Conservation (phyloP, 129 eudicot genomes). For the Flaveria ramosissima region DNA sequence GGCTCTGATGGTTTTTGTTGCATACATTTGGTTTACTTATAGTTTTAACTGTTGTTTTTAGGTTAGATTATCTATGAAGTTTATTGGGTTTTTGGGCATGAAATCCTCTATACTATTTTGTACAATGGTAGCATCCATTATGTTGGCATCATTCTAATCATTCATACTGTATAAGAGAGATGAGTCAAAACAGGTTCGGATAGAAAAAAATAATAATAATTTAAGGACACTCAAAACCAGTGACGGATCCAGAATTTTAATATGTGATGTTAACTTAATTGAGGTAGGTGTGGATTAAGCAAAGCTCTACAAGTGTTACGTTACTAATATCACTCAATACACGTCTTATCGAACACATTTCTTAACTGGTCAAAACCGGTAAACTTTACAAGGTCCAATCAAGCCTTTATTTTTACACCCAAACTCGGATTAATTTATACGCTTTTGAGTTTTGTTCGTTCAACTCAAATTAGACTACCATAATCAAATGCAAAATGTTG, state of each 20-base stretch:
- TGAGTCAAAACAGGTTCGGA: not conserved
- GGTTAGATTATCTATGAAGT: conserved; percentile 19
- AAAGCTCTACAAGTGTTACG: too few species aligned
- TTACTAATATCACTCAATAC: too few species aligned
- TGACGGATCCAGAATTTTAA: not conserved
- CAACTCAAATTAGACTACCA: too few species aligned
- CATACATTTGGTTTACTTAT: conserved; percentile 2
- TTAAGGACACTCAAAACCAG: not conserved
- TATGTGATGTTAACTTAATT: not conserved
- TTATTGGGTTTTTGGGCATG: conserved; percentile 12
- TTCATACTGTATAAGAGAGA: not conserved
- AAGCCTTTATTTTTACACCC: too few species aligned
- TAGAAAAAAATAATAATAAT: not conserved
- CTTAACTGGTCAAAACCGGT: too few species aligned
- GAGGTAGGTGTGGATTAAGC: not conserved
- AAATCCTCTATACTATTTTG: conserved; percentile 8
- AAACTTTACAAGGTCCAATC: too few species aligned
- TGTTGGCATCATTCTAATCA: not conserved
- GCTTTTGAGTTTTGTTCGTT: too few species aligned
- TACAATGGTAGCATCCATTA: not conserved
- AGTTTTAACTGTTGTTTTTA: conserved; percentile 22
- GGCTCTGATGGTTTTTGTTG: conserved; percentile 13
- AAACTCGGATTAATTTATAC: too few species aligned
- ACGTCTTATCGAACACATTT: too few species aligned
- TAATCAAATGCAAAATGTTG: too few species aligned